Evolutionary conservation across 73 alveolate species (phyloP).

Genomic region (Blepharisma japonicum): DNA sequence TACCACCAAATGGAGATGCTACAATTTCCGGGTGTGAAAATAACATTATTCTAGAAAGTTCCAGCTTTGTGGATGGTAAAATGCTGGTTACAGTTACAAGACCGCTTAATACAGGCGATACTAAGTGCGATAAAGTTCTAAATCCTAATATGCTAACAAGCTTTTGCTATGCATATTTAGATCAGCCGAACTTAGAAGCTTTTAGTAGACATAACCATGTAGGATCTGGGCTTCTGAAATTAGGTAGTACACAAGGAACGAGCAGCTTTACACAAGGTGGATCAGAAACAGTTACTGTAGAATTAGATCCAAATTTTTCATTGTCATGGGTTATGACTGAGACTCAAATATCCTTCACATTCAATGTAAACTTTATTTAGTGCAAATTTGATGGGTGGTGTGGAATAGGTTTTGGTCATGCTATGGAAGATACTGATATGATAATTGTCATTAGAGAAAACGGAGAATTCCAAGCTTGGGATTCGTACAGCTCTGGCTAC

Average conservation of each 20-base stretch:
- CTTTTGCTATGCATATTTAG: conserved; percentile 15
- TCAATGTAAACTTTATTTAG: background rate
- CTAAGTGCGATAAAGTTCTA: background rate
- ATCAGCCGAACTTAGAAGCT: background rate
- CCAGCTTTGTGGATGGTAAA: background rate
- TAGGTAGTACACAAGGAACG: background rate
- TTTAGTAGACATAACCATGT: background rate
- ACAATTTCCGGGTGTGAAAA: background rate
- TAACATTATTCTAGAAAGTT: background rate
- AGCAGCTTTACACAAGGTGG: background rate
- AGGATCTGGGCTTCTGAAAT: background rate
- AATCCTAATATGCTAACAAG: background rate
- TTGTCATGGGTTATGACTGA: background rate
- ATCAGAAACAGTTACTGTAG: background rate
- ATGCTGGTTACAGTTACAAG: conserved; percentile 1
- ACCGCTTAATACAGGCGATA: background rate
- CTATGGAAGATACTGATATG: conserved; percentile 24
- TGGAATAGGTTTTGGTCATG: conserved; percentile 9
- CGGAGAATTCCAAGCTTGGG: background rate
- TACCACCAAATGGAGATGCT: background rate
- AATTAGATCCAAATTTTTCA: background rate
- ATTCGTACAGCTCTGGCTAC: background rate
- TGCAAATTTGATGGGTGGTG: conserved; percentile 11
- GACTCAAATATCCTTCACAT: background rate
- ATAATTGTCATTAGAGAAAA: background rate